Evolutionary conservation across 2,329 filamentous ascomycete genomes (phyloP).

Genomic region (Colletotrichum viniferum): DNA sequence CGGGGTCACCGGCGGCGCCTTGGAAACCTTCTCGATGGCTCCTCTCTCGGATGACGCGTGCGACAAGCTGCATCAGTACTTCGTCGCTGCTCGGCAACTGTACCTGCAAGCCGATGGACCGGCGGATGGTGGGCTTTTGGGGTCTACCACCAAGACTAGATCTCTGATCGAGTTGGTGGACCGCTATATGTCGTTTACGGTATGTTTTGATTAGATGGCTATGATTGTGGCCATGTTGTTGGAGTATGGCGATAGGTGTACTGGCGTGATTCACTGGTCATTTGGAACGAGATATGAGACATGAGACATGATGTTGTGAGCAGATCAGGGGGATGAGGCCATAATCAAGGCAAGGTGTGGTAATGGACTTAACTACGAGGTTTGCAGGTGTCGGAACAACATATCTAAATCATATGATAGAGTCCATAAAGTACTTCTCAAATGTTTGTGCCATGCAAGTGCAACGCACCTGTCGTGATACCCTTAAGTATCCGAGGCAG

Average conservation of each 20-base stretch:
- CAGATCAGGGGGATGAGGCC: not conserved
- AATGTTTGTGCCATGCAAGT: too few species aligned
- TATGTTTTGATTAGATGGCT: not conserved
- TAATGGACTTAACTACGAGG: too few species aligned
- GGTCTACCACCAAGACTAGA: rapidly evolving
- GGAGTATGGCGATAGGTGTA: not conserved
- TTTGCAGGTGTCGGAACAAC: too few species aligned
- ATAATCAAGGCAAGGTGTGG: too few species aligned
- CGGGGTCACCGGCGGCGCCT: not conserved
- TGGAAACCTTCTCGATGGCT: not conserved
- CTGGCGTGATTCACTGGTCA: not conserved
- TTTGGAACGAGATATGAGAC: not conserved
- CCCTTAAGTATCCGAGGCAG: too few species aligned
- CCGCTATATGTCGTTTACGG: not conserved
- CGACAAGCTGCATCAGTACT: not conserved
- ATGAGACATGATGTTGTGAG: not conserved
- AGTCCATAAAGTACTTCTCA: too few species aligned
- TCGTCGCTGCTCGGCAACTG: not conserved
- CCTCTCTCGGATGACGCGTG: not conserved
- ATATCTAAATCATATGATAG: too few species aligned
- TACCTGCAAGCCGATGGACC: not conserved
- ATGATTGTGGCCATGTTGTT: too few species aligned
- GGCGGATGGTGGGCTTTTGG: rapidly evolving
- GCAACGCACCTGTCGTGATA: too few species aligned
- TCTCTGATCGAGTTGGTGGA: not conserved